Evolutionary conservation across 768 basidiomycete species (phyloP).

Genomic region (Pisolithus orientalis): DNA sequence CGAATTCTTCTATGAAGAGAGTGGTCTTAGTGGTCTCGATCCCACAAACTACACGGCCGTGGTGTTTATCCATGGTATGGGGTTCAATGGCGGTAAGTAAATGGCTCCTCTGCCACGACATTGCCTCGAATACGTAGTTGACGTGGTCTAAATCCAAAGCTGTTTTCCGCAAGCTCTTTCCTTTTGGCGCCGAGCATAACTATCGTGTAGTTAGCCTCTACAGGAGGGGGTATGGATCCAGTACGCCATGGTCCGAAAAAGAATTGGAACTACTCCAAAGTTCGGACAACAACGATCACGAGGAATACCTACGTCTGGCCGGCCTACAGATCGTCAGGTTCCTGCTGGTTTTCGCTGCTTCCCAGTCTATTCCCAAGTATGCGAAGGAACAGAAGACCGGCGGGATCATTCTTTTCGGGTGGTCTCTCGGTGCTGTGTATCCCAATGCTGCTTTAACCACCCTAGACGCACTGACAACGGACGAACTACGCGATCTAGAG

Average conservation of each 20-base stretch:
- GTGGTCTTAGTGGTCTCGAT: not conserved
- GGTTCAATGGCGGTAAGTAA: not conserved
- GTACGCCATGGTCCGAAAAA: not conserved
- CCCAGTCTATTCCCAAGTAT: not conserved
- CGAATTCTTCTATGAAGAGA: conserved; percentile 1
- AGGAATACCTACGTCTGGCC: not conserved
- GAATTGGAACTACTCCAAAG: not conserved
- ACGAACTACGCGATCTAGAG: not conserved
- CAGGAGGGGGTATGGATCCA: conserved; percentile 3
- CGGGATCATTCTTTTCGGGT: not conserved
- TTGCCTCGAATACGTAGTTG: not conserved
- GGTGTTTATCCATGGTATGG: conserved; percentile 2
- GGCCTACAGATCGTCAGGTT: not conserved
- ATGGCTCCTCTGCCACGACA: not conserved
- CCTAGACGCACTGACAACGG: not conserved
- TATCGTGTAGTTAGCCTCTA: conserved; percentile 4
- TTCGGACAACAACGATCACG: not conserved
- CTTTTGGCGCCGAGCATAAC: conserved; percentile 1
- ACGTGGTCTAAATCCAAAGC: not conserved
- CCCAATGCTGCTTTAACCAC: not conserved
- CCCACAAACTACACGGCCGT: not conserved
- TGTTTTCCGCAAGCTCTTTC: conserved; percentile 3
- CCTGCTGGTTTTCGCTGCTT: not conserved
- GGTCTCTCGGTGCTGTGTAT: not conserved
- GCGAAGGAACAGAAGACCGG: not conserved